phyloP scores from a whole-genome alignment of 2,329 filamentous ascomycete species.

The Cladosporium austrohemisphaericum region DNA sequence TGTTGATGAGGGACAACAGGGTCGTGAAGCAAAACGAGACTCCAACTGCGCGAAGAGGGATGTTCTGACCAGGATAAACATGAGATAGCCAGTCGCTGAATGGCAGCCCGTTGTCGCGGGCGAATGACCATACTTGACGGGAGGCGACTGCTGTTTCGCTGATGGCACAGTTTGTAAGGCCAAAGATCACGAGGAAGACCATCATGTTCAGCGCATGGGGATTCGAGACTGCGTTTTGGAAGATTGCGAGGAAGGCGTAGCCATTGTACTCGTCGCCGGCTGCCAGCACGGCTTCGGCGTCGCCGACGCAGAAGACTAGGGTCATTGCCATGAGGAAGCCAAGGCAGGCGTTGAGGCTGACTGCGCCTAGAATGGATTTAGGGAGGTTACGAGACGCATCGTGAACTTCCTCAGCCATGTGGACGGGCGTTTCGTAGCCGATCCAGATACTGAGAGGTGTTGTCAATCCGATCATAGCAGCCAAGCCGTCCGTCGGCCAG shows the following conservation, averaged over 20 bases:
- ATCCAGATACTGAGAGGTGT: slow-evolving; percentile 24
- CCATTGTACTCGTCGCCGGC: slow-evolving; percentile 32
- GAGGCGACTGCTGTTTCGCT: slow-evolving; percentile 40
- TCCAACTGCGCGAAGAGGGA: slow-evolving; percentile 28
- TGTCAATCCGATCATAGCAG: slow-evolving; percentile 40
- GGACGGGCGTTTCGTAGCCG: slow-evolving; percentile 24
- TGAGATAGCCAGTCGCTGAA: slow-evolving; percentile 8
- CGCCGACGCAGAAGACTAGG: slow-evolving; percentile 33
- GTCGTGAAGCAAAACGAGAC: slow-evolving; percentile 23
- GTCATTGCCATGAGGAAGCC: slow-evolving; percentile 27
- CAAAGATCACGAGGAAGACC: slow-evolving; percentile 25
- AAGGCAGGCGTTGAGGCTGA: slow-evolving; percentile 22
- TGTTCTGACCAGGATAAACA: slow-evolving; percentile 15
- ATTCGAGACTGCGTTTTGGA: slow-evolving; percentile 34
- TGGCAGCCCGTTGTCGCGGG: slow-evolving; percentile 21
- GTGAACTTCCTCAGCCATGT: slow-evolving; percentile 33
- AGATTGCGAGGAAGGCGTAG: slow-evolving; percentile 45
- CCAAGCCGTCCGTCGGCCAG: slow-evolving; percentile 26
- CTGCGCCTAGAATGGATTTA: slow-evolving; percentile 25
- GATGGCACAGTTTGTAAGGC: slow-evolving; percentile 22
- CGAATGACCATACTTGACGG: slow-evolving; percentile 41
- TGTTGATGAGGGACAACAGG: slow-evolving; percentile 31
- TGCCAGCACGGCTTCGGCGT: slow-evolving; percentile 35
- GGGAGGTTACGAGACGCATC: slow-evolving; percentile 30
- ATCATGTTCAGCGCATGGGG: slow-evolving; percentile 28